A percentile compares a stretch with the other conserved stretches of the same genome.
Evolutionary conservation across 2,329 filamentous ascomycete species (phyloP).

Genomic region (Ophiostoma novo-ulmi): DNA sequence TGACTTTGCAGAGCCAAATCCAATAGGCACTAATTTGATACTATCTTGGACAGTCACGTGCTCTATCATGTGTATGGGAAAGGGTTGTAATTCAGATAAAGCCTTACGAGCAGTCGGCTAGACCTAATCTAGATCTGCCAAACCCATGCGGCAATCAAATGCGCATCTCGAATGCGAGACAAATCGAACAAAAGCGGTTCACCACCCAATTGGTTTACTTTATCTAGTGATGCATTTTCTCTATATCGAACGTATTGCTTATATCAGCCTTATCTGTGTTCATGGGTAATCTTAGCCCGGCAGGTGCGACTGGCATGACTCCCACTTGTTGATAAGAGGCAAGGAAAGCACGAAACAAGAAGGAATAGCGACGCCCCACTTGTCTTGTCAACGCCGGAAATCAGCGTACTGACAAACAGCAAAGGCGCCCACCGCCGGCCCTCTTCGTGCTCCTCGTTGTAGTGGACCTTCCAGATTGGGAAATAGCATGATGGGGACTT

Average conservation of each 20-base stretch:
- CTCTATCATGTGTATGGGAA: not conserved
- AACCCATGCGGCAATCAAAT: not conserved
- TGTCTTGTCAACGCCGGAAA: not conserved
- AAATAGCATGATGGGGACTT: not conserved
- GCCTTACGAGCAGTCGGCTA: not conserved
- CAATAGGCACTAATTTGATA: too few species aligned
- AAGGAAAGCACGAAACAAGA: not conserved
- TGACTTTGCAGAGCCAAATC: too few species aligned
- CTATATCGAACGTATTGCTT: not conserved
- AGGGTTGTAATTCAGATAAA: not conserved
- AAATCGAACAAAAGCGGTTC: not conserved
- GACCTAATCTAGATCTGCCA: not conserved
- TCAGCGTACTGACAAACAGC: not conserved
- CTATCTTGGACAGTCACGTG: not conserved
- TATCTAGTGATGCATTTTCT: too few species aligned
- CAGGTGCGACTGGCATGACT: conserved; percentile 3
- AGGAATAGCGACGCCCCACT: not conserved
- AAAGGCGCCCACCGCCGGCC: not conserved
- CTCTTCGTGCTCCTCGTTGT: not conserved
- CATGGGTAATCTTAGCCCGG: not conserved
- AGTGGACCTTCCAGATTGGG: conserved; percentile 11
- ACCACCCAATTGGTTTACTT: too few species aligned
- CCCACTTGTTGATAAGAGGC: not conserved
- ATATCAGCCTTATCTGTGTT: not conserved
- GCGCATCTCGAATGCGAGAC: not conserved